Conservation (phyloP, 1,139 yeast genomes). For the Meyerozyma athensensis region DNA sequence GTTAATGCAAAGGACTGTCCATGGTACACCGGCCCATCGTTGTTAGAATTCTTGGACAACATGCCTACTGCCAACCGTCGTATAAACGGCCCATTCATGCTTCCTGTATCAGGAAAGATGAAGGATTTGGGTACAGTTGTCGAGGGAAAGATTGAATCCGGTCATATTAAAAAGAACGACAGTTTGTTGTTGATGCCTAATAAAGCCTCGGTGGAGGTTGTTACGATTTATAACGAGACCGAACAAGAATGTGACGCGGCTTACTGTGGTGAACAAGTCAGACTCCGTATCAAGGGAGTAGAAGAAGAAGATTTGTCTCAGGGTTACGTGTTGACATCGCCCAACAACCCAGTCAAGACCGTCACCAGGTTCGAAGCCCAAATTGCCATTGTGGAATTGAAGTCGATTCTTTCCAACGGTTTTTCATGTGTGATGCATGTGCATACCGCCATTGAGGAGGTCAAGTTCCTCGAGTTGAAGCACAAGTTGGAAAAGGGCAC, state of each 20-base stretch:
- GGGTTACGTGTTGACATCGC: constrained; percentile 87
- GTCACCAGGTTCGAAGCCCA: constrained; percentile 93
- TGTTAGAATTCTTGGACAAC: constrained; percentile 81
- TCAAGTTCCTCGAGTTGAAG: constrained; percentile 70
- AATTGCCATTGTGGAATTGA: constrained; percentile 92
- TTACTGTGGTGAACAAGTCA: constrained; percentile 93
- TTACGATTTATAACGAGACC: constrained; percentile 86
- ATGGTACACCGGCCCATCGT: constrained; percentile 92
- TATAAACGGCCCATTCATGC: constrained; percentile 92
- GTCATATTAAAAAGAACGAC: constrained; percentile 79
- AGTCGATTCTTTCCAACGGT: constrained; percentile 90
- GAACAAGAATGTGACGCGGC: constrained; percentile 93
- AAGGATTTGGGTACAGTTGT: constrained; percentile 95
- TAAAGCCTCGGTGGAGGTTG: constrained; percentile 74
- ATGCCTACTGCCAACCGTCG: constrained; percentile 83
- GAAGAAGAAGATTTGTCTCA: constrained; percentile 94
- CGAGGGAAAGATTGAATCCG: constrained; percentile 97
- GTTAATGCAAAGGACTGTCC: constrained; percentile 69
- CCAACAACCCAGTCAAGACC: constrained; percentile 84
- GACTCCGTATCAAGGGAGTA: constrained; percentile 86
- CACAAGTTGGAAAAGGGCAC: constrained; percentile 97
- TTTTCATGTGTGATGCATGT: constrained; percentile 98
- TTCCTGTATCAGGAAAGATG: constrained; percentile 92
- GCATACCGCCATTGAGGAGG: constrained; percentile 98
- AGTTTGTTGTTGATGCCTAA: constrained; percentile 88